Conservation (phyloP, 495 filamentous ascomycete genomes). For the Lasiosphaeriaceae sp. region DNA sequence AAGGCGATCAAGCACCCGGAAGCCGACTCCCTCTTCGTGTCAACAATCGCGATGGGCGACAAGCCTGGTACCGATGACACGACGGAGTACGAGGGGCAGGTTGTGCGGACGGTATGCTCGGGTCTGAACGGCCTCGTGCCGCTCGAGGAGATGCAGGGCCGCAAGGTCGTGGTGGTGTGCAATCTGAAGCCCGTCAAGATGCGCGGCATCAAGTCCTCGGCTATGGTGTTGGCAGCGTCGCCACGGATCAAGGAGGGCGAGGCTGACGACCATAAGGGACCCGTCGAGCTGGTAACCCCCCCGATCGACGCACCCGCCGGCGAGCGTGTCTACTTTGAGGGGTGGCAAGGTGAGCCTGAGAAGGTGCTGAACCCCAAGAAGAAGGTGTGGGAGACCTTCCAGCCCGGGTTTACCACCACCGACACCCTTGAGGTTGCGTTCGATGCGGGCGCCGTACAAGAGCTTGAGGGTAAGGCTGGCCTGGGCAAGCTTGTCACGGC, state of each 20-base stretch:
- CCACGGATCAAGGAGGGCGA: slow-evolving; percentile 72
- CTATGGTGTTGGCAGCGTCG: slow-evolving; percentile 96
- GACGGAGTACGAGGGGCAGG: slow-evolving; percentile 76
- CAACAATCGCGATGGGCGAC: slow-evolving; percentile 95
- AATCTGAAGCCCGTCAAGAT: slow-evolving; percentile 99
- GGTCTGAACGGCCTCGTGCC: slow-evolving; percentile 91
- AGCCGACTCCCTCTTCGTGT: slow-evolving; percentile 92
- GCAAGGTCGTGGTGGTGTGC: slow-evolving; percentile 91
- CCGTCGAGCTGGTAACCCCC: slow-evolving; percentile 87
- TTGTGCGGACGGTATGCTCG: slow-evolving; percentile 92
- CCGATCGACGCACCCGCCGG: slow-evolving; percentile 76
- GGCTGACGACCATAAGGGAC: slow-evolving; percentile 79
- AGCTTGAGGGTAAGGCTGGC: slow-evolving; percentile 54
- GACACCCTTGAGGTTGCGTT: slow-evolving; percentile 70
- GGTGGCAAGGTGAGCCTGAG: slow-evolving; percentile 90
- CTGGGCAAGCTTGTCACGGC: slow-evolving; percentile 66
- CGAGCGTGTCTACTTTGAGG: slow-evolving; percentile 87
- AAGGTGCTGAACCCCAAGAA: slow-evolving; percentile 95
- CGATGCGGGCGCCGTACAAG: slow-evolving; percentile 43
- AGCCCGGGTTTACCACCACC: slow-evolving; percentile 90
- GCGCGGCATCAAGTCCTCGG: slow-evolving; percentile 90
- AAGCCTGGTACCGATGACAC: slow-evolving; percentile 81
- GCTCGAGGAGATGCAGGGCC: slow-evolving; percentile 90
- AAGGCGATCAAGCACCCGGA: slow-evolving; percentile 93
- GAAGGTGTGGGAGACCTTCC: slow-evolving; percentile 95